Evolutionary conservation across 2,329 filamentous ascomycete species (phyloP).

Genomic region (Curvularia sp.): DNA sequence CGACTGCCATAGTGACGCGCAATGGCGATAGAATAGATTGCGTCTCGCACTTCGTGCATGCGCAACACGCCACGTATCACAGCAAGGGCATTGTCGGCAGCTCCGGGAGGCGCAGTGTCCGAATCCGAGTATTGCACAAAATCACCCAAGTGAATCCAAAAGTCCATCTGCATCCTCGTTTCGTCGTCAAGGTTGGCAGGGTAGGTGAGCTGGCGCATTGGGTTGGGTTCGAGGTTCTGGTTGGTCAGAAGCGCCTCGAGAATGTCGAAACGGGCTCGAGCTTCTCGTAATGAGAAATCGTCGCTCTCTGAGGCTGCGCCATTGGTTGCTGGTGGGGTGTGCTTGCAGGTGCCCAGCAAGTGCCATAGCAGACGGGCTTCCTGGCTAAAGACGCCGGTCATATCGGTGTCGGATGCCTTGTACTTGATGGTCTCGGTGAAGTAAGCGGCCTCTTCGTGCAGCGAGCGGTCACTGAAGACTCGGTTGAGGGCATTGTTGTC

Average conservation of each 20-base stretch:
- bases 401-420: constrained; percentile 35
- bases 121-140: constrained; percentile 72
- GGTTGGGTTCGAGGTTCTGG: constrained; percentile 67
- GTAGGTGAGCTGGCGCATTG: constrained; percentile 61
- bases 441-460: constrained; percentile 47
- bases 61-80: constrained; percentile 75
- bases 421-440: constrained; percentile 47
- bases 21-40: constrained; percentile 87
- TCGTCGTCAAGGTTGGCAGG: constrained; percentile 51
- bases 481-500: constrained; percentile 58
- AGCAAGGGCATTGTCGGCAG: constrained; percentile 70
- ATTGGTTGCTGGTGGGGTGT: constrained; percentile 44
- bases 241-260: constrained; percentile 80
- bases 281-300: constrained; percentile 69
- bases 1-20: constrained; percentile 76
- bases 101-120: constrained; percentile 62
- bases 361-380: constrained; percentile 69
- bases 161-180: constrained; percentile 68
- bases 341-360: constrained; percentile 62
- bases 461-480: constrained; percentile 59
- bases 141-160: constrained; percentile 81
- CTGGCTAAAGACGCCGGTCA: constrained; percentile 57
- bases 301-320: constrained; percentile 54
- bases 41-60: constrained; percentile 84
- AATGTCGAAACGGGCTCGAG: constrained; percentile 72